Evolutionary conservation across 441 rosid species (phyloP).

Genomic region (Pelargonium citronellum): DNA sequence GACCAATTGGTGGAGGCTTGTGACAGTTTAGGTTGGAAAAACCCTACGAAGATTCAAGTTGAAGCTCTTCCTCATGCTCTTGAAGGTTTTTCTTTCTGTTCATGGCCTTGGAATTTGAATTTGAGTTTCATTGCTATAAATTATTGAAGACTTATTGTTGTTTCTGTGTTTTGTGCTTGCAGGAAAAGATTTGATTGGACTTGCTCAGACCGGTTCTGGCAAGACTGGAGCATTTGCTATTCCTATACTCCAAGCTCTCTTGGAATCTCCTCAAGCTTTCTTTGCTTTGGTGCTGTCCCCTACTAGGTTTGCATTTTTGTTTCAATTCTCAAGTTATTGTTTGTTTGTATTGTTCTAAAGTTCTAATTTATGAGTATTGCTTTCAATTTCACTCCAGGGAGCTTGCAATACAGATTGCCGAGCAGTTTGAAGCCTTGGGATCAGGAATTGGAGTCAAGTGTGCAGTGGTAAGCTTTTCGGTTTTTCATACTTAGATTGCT

Average conservation of each 20-base stretch:
- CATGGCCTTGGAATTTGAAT: neutral
- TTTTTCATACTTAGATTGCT: neutral
- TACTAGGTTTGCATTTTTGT: conserved; percentile 46
- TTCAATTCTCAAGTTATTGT: neutral
- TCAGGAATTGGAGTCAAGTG: conserved; percentile 66
- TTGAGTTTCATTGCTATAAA: neutral
- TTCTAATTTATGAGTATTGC: neutral
- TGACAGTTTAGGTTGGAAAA: conserved; percentile 19
- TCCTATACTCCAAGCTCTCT: conserved; percentile 75
- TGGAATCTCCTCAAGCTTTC: conserved; percentile 67
- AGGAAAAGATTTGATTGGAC: conserved; percentile 93
- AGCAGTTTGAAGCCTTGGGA: conserved; percentile 89
- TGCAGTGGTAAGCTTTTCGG: conserved; percentile 64
- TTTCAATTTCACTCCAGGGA: conserved; percentile 40
- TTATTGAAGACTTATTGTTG: neutral
- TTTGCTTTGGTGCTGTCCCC: conserved; percentile 93
- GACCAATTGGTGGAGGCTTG: conserved; percentile 25
- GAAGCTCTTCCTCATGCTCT: conserved; percentile 25
- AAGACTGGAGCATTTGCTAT: conserved; percentile 95
- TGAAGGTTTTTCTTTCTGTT: conserved; percentile 10
- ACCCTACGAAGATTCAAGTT: conserved; percentile 27
- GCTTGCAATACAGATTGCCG: conserved; percentile 88
- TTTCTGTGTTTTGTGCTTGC: conserved; percentile 2
- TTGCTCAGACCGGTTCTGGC: conserved; percentile 95
- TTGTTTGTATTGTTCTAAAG: neutral